A percentile compares a stretch with the other conserved stretches of the same genome.
phyloP scores from a whole-genome alignment of 1,284 basidiomycete genomes.

The Fomitopsis palustris region DNA sequence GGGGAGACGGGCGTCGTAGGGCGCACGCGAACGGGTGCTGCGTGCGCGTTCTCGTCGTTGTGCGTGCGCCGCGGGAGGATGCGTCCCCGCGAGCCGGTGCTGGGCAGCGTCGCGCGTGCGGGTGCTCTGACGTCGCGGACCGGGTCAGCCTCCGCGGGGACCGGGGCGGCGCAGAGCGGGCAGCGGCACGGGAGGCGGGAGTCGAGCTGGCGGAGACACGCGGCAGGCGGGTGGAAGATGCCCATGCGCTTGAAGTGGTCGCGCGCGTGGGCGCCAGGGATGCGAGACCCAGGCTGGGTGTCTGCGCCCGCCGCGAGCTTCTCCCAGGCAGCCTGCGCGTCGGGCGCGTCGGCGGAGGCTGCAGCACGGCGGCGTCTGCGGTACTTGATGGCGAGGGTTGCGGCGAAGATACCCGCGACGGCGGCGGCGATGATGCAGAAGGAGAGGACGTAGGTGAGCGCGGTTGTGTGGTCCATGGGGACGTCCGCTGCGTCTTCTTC shows the following conservation, averaged over 20 bases:
- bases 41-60: conserved; percentile 2
- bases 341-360: neutral
- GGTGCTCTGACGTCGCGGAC: no score
- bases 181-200: neutral
- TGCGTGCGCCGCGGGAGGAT: neutral
- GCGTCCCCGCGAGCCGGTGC: neutral
- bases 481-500: conserved; percentile 3
- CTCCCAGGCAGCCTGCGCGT: neutral
- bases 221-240: neutral
- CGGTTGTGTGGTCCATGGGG: conserved; percentile 2
- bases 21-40: neutral
- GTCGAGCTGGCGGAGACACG: neutral
- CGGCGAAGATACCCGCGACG: neutral
- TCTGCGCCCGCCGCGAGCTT: neutral
- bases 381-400: neutral
- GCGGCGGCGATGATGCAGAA: neutral
- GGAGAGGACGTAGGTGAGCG: conserved; percentile 4
- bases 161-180: neutral
- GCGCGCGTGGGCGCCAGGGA: neutral
- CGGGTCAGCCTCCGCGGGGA: neutral
- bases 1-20: neutral
- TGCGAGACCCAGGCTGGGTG: neutral
- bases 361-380: neutral
- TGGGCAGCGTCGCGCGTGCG: neutral
- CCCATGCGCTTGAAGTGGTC: conserved; percentile 2